Base-by-base conservation (phyloP, 306 rosid genomes). In the Carpinus fangiana region DNA sequence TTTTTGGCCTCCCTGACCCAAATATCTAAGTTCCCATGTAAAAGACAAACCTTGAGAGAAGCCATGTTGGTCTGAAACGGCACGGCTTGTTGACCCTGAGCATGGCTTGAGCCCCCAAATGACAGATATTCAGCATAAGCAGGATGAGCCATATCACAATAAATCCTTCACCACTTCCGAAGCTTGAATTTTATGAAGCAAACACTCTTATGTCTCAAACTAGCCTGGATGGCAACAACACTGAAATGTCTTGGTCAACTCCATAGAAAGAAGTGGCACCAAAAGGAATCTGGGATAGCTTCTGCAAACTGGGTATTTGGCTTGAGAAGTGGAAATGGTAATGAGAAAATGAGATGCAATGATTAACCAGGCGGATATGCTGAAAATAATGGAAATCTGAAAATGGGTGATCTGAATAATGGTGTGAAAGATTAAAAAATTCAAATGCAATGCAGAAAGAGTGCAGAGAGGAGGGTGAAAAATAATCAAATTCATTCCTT, bases 1-100 rank as follows among this genome's bases (percentile, higher is more conserved):
- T 85, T 82, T 72, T 61, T 83, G 73, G 97, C 98, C 57, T 84
- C 87, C 46, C 78, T 60, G 78, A 94, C 72, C 75, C 80, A 87
- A 38, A 94, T 86, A 10, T 89, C 93, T 61, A 92, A 76, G 84
- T 87, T 88, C 1, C 95, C 98, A 85, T 94, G 98, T 26, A 94
- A 84, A 18, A 89, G 92, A 5, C 85, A 26, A 28, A 78, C 12
- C 83, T 65, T 84, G n/a, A 88, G 74, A 65, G 98, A 92, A 36
- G 20, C 75, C 0, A 78, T 82, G 73, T 36, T 80, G 76, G 91
- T 87, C n/a, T 78, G 61, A 64, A 88, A 92, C 46, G 98, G 90
- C 81, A 89, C 60, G 52, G 46, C 26, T 83, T 84, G 89, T 26
- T 84, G 85, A 48, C 82, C 85, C 75, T 86, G 97, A 21, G 88